These are phyloP conservation scores for Anthracocystis setariae DNA, from an alignment of 1,284 basidiomycete species.

Conservation along the genomic window DNA sequence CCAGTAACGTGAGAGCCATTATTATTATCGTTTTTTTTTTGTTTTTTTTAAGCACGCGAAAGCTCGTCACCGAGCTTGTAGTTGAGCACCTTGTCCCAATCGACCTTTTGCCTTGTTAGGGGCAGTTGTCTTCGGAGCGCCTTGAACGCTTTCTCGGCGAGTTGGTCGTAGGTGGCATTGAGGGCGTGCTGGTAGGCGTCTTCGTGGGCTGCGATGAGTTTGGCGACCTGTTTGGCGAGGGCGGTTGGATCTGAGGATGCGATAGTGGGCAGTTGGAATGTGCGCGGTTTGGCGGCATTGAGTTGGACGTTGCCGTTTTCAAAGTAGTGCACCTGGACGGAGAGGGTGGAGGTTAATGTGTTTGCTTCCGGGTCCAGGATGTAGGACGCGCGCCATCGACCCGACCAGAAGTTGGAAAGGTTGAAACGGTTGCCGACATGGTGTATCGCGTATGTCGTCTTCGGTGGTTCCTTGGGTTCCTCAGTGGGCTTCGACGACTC, in stretches of 20 bases:
- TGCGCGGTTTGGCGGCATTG: constrained; percentile 32
- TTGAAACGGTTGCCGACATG: constrained; percentile 65
- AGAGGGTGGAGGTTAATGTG: constrained; percentile 23
- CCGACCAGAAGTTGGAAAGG: constrained; percentile 66
- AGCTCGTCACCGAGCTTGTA: constrained; percentile 59
- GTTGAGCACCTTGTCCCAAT: constrained; percentile 66
- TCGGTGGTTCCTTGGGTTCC: not conserved
- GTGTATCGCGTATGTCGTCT: constrained; percentile 48
- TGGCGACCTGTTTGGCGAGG: constrained; percentile 37
- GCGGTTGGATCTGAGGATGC: constrained; percentile 2
- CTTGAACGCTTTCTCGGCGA: constrained; percentile 63
- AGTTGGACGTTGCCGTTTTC: constrained; percentile 67
- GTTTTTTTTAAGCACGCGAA: constrained; percentile 18
- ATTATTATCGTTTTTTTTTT: too few relatives aligned
- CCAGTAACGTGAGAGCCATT: too few relatives aligned
- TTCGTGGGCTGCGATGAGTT: constrained; percentile 52
- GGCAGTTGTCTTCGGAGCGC: constrained; percentile 61
- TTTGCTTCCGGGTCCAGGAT: constrained; percentile 25
- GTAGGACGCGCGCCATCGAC: constrained; percentile 62
- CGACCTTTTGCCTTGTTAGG: constrained; percentile 64
- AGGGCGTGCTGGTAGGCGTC: constrained; percentile 55
- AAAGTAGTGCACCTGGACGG: constrained; percentile 65
- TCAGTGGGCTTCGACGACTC: too few relatives aligned
- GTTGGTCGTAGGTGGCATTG: constrained; percentile 40
- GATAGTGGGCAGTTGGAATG: constrained; percentile 27